Evolutionary conservation across 2,329 filamentous ascomycete species (phyloP).

Genomic region (Xylariaceae sp.): DNA sequence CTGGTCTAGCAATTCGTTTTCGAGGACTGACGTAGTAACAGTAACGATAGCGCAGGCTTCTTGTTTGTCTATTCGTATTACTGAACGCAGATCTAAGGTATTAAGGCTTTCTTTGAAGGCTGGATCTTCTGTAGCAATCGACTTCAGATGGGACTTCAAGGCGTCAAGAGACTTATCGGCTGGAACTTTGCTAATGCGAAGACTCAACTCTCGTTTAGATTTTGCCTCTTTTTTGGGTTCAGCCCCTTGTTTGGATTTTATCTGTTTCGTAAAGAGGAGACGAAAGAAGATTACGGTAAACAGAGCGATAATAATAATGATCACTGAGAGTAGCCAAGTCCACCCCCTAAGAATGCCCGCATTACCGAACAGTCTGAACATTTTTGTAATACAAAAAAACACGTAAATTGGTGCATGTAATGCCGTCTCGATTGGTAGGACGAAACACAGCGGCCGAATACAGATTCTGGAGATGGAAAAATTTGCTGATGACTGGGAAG

Average conservation of each 20-base stretch:
- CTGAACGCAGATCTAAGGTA: neutral
- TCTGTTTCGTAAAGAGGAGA: neutral
- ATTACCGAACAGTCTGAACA: neutral
- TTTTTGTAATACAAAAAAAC: neutral
- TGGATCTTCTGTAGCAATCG: constrained; percentile 2
- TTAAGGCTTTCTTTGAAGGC: neutral
- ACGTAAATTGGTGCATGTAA: neutral
- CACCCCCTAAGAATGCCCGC: neutral
- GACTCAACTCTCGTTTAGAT: neutral
- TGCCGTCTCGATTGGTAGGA: neutral
- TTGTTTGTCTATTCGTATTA: constrained; percentile 1
- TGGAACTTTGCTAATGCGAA: constrained; percentile 6
- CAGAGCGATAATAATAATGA: neutral
- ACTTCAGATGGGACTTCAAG: neutral
- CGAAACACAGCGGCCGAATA: neutral
- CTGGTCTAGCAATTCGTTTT: neutral
- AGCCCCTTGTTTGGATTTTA: too few relatives aligned
- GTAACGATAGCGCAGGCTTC: constrained; percentile 15
- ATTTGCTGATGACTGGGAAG: neutral
- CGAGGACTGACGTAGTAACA: constrained; percentile 4
- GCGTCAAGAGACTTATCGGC: neutral
- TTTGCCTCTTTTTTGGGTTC: neutral
- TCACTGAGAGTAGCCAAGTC: neutral
- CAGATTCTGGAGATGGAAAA: neutral
- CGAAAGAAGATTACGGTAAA: neutral